These are phyloP conservation scores for Henckelia pumila DNA, from an alignment of 257 asterid genomes.

Conservation along the genomic window DNA sequence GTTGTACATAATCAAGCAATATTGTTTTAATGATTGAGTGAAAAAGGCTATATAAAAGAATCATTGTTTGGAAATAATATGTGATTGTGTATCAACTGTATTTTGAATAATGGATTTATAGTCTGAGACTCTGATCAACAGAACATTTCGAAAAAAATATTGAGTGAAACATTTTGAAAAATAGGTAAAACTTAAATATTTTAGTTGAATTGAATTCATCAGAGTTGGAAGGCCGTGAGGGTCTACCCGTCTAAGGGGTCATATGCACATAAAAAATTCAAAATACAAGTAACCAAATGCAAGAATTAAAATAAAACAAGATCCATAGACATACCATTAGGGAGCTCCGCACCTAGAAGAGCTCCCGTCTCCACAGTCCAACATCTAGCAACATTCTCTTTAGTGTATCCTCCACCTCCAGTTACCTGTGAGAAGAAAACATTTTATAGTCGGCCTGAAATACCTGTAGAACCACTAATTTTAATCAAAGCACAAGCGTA, in stretches of 20 bases:
- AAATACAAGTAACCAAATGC: conserved; percentile 12
- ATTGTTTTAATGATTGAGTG: neutral
- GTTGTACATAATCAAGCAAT: no score
- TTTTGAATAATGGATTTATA: neutral
- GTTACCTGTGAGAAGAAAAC: conserved; percentile 64
- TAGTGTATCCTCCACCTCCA: conserved; percentile 99
- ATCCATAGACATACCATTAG: conserved; percentile 55
- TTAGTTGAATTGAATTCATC: neutral
- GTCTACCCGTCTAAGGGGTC: neutral
- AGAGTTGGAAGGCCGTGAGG: neutral
- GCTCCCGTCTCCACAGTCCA: conserved; percentile 98
- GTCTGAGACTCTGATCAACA: neutral
- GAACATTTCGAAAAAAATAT: no score
- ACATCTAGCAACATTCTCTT: conserved; percentile 98
- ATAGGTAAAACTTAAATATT: neutral
- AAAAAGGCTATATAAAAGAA: neutral
- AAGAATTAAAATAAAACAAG: neutral
- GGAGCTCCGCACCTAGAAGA: conserved; percentile 79
- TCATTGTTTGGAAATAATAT: neutral
- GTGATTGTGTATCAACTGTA: neutral
- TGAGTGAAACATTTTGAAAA: no score
- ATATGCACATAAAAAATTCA: conserved; percentile 11
- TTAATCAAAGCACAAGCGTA: conserved; percentile 31
- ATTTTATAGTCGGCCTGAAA: conserved; percentile 12
- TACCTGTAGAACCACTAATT: conserved; percentile 8